Conservation (phyloP, 768 basidiomycete species). For the Pisolithus orientalis region DNA sequence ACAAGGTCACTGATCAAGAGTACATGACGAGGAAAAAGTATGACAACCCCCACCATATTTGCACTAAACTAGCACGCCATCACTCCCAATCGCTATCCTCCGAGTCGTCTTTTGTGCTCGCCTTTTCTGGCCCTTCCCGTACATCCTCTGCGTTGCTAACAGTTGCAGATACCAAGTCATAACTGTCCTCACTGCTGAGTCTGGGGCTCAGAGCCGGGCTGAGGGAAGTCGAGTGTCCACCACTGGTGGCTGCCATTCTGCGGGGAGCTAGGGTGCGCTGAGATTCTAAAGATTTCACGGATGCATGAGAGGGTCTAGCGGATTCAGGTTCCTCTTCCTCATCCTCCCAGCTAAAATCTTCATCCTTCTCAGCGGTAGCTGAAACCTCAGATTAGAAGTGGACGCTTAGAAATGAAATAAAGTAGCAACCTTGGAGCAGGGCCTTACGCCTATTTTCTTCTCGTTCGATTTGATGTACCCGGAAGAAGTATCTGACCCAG, state of each 20-base stretch:
- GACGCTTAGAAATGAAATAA: background rate
- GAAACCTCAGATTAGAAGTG: slow-evolving; percentile 6
- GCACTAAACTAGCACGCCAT: background rate
- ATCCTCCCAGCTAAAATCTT: slow-evolving; percentile 91
- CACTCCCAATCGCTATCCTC: slow-evolving; percentile 57
- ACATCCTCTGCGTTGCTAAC: slow-evolving; percentile 36
- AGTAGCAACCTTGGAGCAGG: slow-evolving; percentile 56
- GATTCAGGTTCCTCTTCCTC: slow-evolving; percentile 66
- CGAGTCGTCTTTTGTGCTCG: slow-evolving; percentile 34
- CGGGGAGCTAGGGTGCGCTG: slow-evolving; percentile 21
- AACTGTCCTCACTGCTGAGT: slow-evolving; percentile 60
- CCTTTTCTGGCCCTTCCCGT: slow-evolving; percentile 14
- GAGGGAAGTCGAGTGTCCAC: slow-evolving; percentile 27
- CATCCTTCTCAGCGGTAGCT: slow-evolving; percentile 68
- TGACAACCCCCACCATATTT: background rate
- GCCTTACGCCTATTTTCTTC: slow-evolving; percentile 77
- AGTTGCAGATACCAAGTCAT: slow-evolving; percentile 57
- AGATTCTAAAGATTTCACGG: slow-evolving; percentile 11
- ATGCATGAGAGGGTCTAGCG: slow-evolving; percentile 4
- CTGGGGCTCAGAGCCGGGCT: slow-evolving; percentile 41
- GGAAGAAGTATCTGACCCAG: slow-evolving; percentile 90
- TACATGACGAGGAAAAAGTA: too few relatives aligned
- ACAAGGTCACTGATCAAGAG: too few relatives aligned
- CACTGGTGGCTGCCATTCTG: slow-evolving; percentile 10
- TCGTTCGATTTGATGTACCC: slow-evolving; percentile 70